Percentiles rank a stretch among this genome's conserved stretches.
Evolutionary conservation across 2,329 filamentous ascomycete species (phyloP).

Genomic region (Sarocladium brachiariae): DNA sequence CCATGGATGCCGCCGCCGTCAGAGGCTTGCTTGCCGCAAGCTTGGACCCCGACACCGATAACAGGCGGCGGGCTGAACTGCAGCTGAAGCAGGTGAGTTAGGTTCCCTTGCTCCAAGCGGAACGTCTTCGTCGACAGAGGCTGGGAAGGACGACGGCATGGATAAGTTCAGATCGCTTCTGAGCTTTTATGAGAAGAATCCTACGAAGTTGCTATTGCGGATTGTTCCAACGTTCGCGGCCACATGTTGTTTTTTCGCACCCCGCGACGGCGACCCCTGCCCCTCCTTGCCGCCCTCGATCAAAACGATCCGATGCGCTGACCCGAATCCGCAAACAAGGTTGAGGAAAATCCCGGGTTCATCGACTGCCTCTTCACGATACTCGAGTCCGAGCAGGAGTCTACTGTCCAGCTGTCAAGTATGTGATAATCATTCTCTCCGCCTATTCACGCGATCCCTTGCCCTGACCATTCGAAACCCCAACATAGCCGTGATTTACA

Average conservation of each 20-base stretch:
- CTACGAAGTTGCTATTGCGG: too few relatives aligned
- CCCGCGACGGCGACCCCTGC: constrained; percentile 14
- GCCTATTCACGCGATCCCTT: neutral
- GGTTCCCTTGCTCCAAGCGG: neutral
- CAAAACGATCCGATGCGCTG: constrained; percentile 13
- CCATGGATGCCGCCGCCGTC: constrained; percentile 69
- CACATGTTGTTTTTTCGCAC: constrained; percentile 9
- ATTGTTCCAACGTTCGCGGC: too few relatives aligned
- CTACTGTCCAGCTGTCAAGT: constrained; percentile 83
- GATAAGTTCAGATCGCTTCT: too few relatives aligned
- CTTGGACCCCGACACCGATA: constrained; percentile 66
- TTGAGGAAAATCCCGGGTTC: constrained; percentile 85
- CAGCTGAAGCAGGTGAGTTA: constrained; percentile 71
- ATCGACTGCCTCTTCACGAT: constrained; percentile 86
- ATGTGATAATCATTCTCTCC: constrained; percentile 30
- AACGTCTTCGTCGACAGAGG: too few relatives aligned
- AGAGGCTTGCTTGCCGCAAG: constrained; percentile 72
- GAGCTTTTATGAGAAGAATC: too few relatives aligned
- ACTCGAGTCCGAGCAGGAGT: constrained; percentile 79
- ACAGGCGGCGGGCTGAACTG: constrained; percentile 68
- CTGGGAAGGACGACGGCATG: too few relatives aligned
- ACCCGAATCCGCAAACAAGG: constrained; percentile 45
- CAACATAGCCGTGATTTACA: constrained; percentile 78
- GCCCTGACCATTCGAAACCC: constrained; percentile 13
- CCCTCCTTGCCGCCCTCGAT: neutral